Percentiles rank a stretch among this genome's conserved stretches.
Evolutionary conservation across 2,329 filamentous ascomycete genomes (phyloP).

Genomic region (Ophiostoma perfectum): DNA sequence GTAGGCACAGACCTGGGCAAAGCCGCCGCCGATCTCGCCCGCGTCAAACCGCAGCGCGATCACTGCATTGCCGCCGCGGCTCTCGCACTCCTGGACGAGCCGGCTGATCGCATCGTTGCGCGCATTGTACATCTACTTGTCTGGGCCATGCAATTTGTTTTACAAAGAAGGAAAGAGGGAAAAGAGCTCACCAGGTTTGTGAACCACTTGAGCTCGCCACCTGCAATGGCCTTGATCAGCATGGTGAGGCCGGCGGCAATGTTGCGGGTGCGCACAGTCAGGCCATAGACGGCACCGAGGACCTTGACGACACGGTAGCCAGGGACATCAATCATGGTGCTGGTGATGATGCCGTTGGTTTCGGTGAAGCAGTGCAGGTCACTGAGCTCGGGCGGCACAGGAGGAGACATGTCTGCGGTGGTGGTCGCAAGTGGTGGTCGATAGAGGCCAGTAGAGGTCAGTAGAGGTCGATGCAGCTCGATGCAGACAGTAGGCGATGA

Average conservation of each 20-base stretch:
- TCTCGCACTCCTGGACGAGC: slow-evolving; percentile 52
- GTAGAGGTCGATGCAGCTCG: neutral
- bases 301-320: slow-evolving; percentile 54
- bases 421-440: too few relatives aligned
- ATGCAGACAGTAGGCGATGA: too few relatives aligned
- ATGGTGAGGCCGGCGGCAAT: slow-evolving; percentile 52
- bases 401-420: neutral
- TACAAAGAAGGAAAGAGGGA: too few relatives aligned
- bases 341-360: slow-evolving; percentile 56
- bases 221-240: slow-evolving; percentile 51
- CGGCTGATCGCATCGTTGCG: slow-evolving; percentile 55
- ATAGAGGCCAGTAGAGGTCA: neutral
- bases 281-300: slow-evolving; percentile 48
- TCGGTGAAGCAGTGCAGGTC: slow-evolving; percentile 50
- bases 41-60: slow-evolving; percentile 56
- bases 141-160: too few relatives aligned
- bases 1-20: slow-evolving; percentile 56
- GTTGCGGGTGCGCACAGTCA: slow-evolving; percentile 47
- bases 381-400: slow-evolving; percentile 25
- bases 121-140: slow-evolving; percentile 31
- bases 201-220: slow-evolving; percentile 56
- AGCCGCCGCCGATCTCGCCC: slow-evolving; percentile 46
- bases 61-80: slow-evolving; percentile 54
- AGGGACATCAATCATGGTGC: slow-evolving; percentile 59
- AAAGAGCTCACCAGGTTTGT: slow-evolving; percentile 41